A percentile compares a stretch with the other conserved stretches of the same genome.
Evolutionary conservation across 1,284 basidiomycete genomes (phyloP).

Genomic region (Sanghuangporus baumii): DNA sequence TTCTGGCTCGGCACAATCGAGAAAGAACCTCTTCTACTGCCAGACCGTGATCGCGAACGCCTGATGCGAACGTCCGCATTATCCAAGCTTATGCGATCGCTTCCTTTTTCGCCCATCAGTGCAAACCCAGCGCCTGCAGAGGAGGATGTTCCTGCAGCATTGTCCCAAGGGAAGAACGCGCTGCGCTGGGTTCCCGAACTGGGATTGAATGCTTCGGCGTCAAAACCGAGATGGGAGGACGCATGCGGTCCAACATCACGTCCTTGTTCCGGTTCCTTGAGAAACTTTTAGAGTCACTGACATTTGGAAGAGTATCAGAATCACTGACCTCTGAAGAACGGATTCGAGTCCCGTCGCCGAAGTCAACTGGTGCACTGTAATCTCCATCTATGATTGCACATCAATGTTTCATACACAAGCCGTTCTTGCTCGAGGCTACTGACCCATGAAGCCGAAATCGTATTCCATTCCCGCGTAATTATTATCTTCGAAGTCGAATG

Average conservation of each 20-base stretch:
- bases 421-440: background rate
- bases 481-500: background rate
- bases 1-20: constrained; percentile 41
- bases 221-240: constrained; percentile 40
- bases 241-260: constrained; percentile 50
- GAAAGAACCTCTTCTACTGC: constrained; percentile 23
- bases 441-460: constrained; percentile 8
- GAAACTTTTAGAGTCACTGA: background rate
- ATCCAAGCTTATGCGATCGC: constrained; percentile 44
- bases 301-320: background rate
- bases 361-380: background rate
- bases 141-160: constrained; percentile 64
- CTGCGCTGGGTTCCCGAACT: constrained; percentile 54
- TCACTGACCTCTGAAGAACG: constrained; percentile 62
- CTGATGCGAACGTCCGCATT: constrained; percentile 44
- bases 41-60: constrained; percentile 39
- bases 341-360: constrained; percentile 28
- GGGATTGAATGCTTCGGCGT: constrained; percentile 32
- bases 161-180: constrained; percentile 76
- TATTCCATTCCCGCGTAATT: constrained; percentile 4
- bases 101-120: constrained; percentile 29
- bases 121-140: constrained; percentile 34
- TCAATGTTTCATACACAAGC: too few relatives aligned
- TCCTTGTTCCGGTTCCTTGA: constrained; percentile 72
- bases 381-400: background rate